Evolutionary conservation across 768 basidiomycete species (phyloP), one percentile per base, ranked within the genome.

Genomic region (Suillus hirtellus): DNA sequence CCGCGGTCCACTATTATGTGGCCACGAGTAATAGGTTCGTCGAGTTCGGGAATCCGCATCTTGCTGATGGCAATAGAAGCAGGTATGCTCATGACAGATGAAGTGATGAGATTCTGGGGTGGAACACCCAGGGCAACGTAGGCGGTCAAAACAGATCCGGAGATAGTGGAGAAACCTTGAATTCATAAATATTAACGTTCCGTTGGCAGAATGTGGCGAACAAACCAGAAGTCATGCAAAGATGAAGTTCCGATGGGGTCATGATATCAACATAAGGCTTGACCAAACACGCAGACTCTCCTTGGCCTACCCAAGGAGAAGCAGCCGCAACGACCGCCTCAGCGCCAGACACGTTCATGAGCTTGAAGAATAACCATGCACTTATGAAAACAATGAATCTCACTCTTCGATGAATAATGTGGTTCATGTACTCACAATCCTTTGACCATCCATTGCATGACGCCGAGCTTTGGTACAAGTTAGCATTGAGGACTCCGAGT

Each of bases 31-130:
- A 94, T 84, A 35, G 94, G 94, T 67, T 91, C 91, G 21, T 95
- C 94, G 34, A 81, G 73, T 77, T 96, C 95, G 0, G 95, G 95
- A 40, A 88, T 67, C 50, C 94, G 91, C 69, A 96, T 80, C 77
- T 96, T 96, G 72, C 89, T 90, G 70, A 96, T 95, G 2, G 94
- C 85, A 72, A 96, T 95, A 15, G 93, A 95, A 0, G 95, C 95
- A 21, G 95, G 95, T 65, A 97, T 96, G 73, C 89, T 91, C 95
- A 96, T 96, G 64, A 96, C 89, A 9, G 92, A 93, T 6, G 95
- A 89, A 2, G 94, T 95, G 68, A 95, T 80, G 27, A 94, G 80
- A 71, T 91, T 95, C 73, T 89, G 83, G 5, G 91, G 74, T 10
- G 91, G 91, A 38, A 93, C 90, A 44, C 90, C 93, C 67, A 89